phyloP scores from a whole-genome alignment of 176 grass and related monocot species.

The Raddia distichophylla region DNA sequence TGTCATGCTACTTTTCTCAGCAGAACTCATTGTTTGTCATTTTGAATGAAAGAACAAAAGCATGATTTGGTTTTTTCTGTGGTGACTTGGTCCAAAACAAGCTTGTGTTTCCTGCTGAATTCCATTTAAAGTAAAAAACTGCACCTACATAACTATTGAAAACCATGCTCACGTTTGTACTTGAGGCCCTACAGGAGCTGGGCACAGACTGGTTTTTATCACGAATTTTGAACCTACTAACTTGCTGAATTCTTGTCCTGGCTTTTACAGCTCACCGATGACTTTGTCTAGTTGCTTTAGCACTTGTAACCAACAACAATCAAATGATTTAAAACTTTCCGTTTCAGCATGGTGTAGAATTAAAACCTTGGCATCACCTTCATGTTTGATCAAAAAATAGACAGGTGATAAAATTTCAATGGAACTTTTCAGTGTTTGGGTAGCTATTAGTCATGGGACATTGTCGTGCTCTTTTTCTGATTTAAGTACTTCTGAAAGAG shows the following conservation, averaged over 20 bases:
- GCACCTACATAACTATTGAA: not conserved
- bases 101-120: conserved; percentile 8
- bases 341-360: conserved; percentile 12
- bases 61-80: not conserved
- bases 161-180: not conserved
- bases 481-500: conserved; percentile 12
- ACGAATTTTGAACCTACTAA: not conserved
- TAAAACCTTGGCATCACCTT: not conserved
- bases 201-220: not conserved
- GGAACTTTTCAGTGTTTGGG: not conserved
- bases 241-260: not conserved
- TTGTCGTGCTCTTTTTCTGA: not conserved
- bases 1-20: conserved; percentile 4
- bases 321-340: conserved; percentile 6
- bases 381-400: conserved; percentile 7
- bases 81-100: conserved; percentile 3
- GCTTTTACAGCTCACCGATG: not conserved
- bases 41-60: conserved; percentile 15
- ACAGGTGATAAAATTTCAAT: not conserved
- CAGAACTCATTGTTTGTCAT: not conserved
- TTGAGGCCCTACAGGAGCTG: not conserved
- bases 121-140: not conserved
- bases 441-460: conserved; percentile 25
- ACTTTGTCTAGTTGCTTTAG: conserved; percentile 22
- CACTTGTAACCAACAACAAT: not conserved